phyloP scores from a whole-genome alignment of 2,329 filamentous ascomycete species.

The Colletotrichum musicola region DNA sequence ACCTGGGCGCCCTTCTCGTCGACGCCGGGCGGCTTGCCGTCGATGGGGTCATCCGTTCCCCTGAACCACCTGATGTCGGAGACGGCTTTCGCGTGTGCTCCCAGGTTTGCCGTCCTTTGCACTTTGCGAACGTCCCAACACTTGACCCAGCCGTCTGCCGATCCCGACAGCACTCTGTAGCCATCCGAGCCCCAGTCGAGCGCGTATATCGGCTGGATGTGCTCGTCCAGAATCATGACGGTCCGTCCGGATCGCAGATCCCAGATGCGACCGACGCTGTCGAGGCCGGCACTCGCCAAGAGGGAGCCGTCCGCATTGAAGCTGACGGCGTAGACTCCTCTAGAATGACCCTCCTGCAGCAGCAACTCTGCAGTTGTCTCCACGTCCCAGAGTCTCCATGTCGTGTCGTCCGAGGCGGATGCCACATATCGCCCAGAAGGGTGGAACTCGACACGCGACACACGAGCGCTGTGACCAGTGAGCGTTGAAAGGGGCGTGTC shows the following conservation, averaged over 20 bases:
- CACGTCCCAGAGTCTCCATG: conserved; percentile 97
- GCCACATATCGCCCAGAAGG: conserved; percentile 91
- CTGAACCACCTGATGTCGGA: conserved; percentile 96
- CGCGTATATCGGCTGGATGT: conserved; percentile 92
- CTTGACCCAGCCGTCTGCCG: conserved; percentile 95
- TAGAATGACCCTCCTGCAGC: conserved; percentile 93
- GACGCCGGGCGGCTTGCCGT: conserved; percentile 69
- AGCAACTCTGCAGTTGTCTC: conserved; percentile 86
- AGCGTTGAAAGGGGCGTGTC: conserved; percentile 88
- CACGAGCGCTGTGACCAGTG: conserved; percentile 85
- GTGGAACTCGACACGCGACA: conserved; percentile 94
- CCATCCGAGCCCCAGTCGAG: conserved; percentile 94
- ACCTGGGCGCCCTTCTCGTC: conserved; percentile 75
- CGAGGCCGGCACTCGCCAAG: conserved; percentile 89
- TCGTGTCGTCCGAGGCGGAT: conserved; percentile 94
- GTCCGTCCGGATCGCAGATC: conserved; percentile 92
- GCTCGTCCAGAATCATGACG: conserved; percentile 89
- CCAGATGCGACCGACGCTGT: conserved; percentile 96
- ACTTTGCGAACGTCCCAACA: conserved; percentile 98
- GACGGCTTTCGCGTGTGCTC: conserved; percentile 91
- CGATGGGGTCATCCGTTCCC: conserved; percentile 80
- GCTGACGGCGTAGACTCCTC: conserved; percentile 89
- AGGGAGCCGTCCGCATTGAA: conserved; percentile 95
- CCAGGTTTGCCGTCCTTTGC: conserved; percentile 83
- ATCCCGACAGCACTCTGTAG: conserved; percentile 91